phyloP scores from a whole-genome alignment of 352 stramenopile species.

The Phytophthora tentaculata region DNA sequence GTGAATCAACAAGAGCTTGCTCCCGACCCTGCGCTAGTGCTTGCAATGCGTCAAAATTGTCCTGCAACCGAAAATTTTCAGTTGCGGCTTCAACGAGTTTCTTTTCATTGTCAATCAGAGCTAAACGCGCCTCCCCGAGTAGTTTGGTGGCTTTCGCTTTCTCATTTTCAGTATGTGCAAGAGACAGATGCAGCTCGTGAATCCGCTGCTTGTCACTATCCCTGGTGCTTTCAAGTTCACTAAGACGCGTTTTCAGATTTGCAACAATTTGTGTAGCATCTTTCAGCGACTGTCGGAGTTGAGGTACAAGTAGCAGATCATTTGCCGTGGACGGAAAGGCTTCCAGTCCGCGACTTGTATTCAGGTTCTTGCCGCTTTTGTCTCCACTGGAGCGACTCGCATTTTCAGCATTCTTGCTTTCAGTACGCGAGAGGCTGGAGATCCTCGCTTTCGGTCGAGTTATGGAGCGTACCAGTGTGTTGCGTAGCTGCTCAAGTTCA shows the following conservation, averaged over 20 bases:
- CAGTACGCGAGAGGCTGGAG: slow-evolving; percentile 14
- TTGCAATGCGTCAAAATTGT: slow-evolving; percentile 51
- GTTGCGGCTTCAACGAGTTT: slow-evolving; percentile 35
- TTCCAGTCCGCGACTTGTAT: slow-evolving; percentile 7
- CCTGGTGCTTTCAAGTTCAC: slow-evolving; percentile 38
- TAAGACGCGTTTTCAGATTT: slow-evolving; percentile 46
- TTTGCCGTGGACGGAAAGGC: slow-evolving; percentile 18
- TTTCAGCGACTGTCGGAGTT: slow-evolving; percentile 54
- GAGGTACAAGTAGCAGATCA: slow-evolving; percentile 42
- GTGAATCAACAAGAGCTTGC: slow-evolving; percentile 42
- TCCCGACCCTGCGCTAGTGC: slow-evolving; percentile 41
- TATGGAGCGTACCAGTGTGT: slow-evolving; percentile 47
- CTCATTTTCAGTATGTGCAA: slow-evolving; percentile 44
- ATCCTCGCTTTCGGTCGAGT: slow-evolving; percentile 19
- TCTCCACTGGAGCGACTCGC: slow-evolving; percentile 2
- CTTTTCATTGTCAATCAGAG: slow-evolving; percentile 45
- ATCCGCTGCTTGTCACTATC: slow-evolving; percentile 35
- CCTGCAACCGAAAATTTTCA: slow-evolving; percentile 48
- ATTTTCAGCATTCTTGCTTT: slow-evolving; percentile 12
- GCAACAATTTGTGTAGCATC: slow-evolving; percentile 44
- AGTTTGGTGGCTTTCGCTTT: slow-evolving; percentile 50
- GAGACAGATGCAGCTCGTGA: slow-evolving; percentile 41
- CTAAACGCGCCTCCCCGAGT: slow-evolving; percentile 52
- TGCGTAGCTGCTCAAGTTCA: slow-evolving; percentile 62
- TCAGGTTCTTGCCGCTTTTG: slow-evolving; percentile 25